phyloP scores from a whole-genome alignment of 1,284 basidiomycete genomes.

The Trichosporon coremiiforme region DNA sequence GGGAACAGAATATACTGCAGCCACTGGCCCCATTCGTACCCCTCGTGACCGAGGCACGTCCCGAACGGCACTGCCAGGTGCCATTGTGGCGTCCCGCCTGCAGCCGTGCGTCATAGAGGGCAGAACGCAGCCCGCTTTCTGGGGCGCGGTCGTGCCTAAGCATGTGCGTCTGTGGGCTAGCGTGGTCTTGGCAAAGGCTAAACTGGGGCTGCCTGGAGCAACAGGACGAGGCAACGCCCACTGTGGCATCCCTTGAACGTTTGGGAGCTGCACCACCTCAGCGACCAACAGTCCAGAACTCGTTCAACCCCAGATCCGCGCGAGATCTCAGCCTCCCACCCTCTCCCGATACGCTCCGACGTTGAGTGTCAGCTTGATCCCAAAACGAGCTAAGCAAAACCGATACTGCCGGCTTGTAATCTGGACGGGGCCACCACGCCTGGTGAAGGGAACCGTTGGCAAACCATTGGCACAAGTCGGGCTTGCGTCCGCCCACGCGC shows the following conservation, averaged over 20 bases:
- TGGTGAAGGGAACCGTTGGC: background rate
- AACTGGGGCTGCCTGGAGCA: too few relatives aligned
- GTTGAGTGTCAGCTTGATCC: background rate
- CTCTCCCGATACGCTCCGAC: background rate
- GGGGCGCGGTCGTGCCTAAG: background rate
- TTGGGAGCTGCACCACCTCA: too few relatives aligned
- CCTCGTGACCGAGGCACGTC: conserved; percentile 5
- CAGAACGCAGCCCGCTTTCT: background rate
- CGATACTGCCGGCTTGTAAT: background rate
- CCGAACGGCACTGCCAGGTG: background rate
- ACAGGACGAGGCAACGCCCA: too few relatives aligned
- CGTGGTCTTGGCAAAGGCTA: conserved; percentile 14
- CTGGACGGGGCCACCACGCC: background rate
- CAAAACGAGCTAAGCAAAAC: background rate
- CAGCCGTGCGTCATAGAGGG: background rate
- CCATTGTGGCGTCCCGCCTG: background rate
- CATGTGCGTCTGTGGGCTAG: background rate
- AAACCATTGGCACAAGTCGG: background rate
- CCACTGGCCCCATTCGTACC: background rate
- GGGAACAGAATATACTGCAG: background rate
- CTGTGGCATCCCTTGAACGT: background rate
- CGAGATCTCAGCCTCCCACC: background rate
- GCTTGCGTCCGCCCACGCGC: background rate
- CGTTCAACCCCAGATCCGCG: background rate
- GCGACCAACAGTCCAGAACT: too few relatives aligned